Percentiles rank a stretch among this genome's conserved stretches.
Evolutionary conservation across 331 rosid species (phyloP).

Genomic region (Rhamnella rubrinervis): DNA sequence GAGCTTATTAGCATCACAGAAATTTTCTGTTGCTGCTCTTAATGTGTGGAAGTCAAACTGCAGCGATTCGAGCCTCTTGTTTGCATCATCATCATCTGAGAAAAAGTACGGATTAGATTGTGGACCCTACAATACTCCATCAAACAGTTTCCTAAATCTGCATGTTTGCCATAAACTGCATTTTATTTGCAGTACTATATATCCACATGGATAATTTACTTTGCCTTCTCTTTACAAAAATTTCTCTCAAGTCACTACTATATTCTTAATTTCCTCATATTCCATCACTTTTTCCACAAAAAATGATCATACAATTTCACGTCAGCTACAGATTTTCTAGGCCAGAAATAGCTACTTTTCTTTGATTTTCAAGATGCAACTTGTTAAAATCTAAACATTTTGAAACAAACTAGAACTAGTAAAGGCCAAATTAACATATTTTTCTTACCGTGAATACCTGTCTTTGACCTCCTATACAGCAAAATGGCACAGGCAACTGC

Average conservation of each 20-base stretch:
- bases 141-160: no score
- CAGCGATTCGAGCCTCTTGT: not conserved
- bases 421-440: not conserved
- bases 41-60: not conserved
- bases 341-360: not conserved
- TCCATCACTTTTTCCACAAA: no score
- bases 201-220: no score
- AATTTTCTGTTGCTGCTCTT: not conserved
- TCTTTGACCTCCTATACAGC: conserved; percentile 2
- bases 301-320: no score
- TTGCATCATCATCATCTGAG: not conserved
- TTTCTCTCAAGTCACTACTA: no score
- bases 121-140: not conserved
- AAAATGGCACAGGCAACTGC: conserved; percentile 6
- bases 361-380: not conserved
- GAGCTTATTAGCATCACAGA: not conserved
- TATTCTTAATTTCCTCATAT: no score
- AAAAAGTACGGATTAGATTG: not conserved
- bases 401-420: not conserved
- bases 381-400: not conserved
- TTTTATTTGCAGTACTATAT: no score
- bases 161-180: no score
- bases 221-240: no score
- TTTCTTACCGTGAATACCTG: not conserved
- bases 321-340: no score